These are phyloP conservation scores for Mycosphaerella arachidis DNA, from an alignment of 2,329 filamentous ascomycete species.

Conservation along the genomic window DNA sequence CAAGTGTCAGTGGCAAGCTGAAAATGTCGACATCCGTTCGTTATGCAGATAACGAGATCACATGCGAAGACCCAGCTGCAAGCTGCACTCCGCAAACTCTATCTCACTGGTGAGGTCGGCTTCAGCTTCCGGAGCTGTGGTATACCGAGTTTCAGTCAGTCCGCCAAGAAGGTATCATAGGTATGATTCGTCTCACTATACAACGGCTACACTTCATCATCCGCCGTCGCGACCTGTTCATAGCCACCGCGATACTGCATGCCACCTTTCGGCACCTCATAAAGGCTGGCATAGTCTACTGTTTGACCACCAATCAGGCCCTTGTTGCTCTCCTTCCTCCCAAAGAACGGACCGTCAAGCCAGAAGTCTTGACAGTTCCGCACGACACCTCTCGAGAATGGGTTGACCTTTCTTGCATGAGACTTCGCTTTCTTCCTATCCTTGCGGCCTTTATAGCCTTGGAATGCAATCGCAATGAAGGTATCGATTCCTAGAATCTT, in stretches of 20 bases:
- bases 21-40: too few relatives aligned
- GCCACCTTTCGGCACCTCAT: slow-evolving; percentile 70
- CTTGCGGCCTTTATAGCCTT: slow-evolving; percentile 59
- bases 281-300: slow-evolving; percentile 85
- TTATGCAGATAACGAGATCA: background rate
- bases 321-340: slow-evolving; percentile 67
- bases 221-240: slow-evolving; percentile 54
- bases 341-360: slow-evolving; percentile 81
- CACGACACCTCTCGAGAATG: slow-evolving; percentile 77
- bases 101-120: background rate
- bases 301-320: slow-evolving; percentile 72
- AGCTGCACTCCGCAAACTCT: slow-evolving; percentile 1
- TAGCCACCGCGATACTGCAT: slow-evolving; percentile 59
- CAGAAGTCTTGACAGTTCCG: slow-evolving; percentile 95
- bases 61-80: background rate
- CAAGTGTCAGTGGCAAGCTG: too few relatives aligned
- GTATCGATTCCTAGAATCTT: slow-evolving; percentile 85
- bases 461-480: slow-evolving; percentile 84
- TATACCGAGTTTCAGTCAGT: background rate
- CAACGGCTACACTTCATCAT: slow-evolving; percentile 30
- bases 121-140: background rate
- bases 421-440: slow-evolving; percentile 38
- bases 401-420: slow-evolving; percentile 57
- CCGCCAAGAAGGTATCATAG: background rate
- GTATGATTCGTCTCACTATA: background rate